A percentile compares a stretch with the other conserved stretches of the same genome.
phyloP scores from a whole-genome alignment of 345 rosid species.

The Eutrema yunnanense region DNA sequence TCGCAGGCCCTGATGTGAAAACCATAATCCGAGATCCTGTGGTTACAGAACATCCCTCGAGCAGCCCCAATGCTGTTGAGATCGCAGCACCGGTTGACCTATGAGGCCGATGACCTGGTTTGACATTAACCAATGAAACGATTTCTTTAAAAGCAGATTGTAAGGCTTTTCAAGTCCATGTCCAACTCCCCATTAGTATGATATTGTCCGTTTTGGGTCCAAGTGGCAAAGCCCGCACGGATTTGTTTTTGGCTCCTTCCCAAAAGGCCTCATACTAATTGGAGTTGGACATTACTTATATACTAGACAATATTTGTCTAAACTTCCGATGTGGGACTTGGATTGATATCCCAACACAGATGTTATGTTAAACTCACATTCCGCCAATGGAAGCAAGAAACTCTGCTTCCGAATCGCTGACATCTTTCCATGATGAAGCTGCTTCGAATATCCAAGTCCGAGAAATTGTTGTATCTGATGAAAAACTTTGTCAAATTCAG shows the following conservation, averaged over 20 bases:
- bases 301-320: no score
- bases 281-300: no score
- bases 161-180: no score
- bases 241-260: no score
- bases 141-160: conserved; percentile 86
- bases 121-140: conserved; percentile 25
- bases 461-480: conserved; percentile 60
- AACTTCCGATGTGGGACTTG: no score
- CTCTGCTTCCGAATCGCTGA: conserved; percentile 58
- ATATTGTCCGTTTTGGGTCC: no score
- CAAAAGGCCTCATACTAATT: no score
- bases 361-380: conserved; percentile 75
- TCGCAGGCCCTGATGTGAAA: conserved; percentile 92
- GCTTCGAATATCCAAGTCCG: conserved; percentile 43
- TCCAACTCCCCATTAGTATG: no score
- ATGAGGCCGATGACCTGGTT: conserved; percentile 67
- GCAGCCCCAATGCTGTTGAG: conserved; percentile 67
- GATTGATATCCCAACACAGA: no score
- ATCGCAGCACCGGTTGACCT: conserved; percentile 85
- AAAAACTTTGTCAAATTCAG: neutral
- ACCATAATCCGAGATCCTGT: conserved; percentile 82
- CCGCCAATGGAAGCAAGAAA: conserved; percentile 64
- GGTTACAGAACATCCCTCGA: conserved; percentile 62
- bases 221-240: no score
- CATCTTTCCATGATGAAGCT: conserved; percentile 49